Conservation (phyloP, 2,329 filamentous ascomycete genomes). For the Aaosphaeria arxii region DNA sequence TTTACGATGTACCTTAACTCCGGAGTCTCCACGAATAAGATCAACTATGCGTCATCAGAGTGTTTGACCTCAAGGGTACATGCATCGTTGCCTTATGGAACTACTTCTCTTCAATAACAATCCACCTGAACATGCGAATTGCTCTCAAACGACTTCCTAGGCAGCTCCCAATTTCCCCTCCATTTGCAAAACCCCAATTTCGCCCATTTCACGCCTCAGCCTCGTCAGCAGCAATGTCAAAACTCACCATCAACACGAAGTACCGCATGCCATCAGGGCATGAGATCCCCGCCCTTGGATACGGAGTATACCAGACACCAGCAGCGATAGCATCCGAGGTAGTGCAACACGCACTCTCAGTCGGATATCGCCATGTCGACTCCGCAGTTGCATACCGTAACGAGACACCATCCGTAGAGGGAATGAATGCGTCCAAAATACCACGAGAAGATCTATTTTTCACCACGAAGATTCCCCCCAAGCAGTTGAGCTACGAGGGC, state of each 20-base stretch:
- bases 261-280: conserved; percentile 58
- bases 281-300: conserved; percentile 60
- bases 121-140: too few species aligned
- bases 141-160: too few species aligned
- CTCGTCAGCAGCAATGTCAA: conserved; percentile 39
- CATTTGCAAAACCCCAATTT: neutral
- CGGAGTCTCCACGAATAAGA: too few species aligned
- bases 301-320: conserved; percentile 52
- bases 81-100: too few species aligned
- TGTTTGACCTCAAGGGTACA: too few species aligned
- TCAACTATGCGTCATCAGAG: too few species aligned
- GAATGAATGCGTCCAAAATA: conserved; percentile 56
- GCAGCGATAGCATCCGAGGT: conserved; percentile 57
- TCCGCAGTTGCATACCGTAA: conserved; percentile 66
- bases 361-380: conserved; percentile 64
- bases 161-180: too few species aligned
- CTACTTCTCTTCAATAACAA: too few species aligned
- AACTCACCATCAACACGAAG: conserved; percentile 46
- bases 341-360: conserved; percentile 56
- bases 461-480: conserved; percentile 66
- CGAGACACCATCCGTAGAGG: conserved; percentile 64
- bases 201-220: conserved; percentile 24
- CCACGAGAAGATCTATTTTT: conserved; percentile 62
- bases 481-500: conserved; percentile 58
- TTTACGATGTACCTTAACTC: too few species aligned